These are phyloP conservation scores for Globisporangium echinulatum DNA, from an alignment of 352 stramenopile genomes.

Conservation along the genomic window DNA sequence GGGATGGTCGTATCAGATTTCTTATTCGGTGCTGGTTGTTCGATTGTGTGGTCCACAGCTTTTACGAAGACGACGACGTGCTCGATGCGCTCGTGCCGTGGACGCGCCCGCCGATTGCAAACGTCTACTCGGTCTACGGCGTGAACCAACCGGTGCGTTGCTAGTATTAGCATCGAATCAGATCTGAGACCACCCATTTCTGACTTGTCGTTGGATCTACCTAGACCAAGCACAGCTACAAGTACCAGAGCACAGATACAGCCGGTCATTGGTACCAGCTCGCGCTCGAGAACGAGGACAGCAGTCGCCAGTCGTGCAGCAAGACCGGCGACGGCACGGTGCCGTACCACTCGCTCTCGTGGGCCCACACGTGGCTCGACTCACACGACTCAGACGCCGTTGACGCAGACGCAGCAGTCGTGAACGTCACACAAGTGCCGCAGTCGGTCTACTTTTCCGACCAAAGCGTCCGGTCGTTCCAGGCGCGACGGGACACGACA, in stretches of 20 bases:
- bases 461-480: conserved; percentile 44
- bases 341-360: conserved; percentile 75
- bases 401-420: conserved; percentile 26
- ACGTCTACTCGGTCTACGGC: conserved; percentile 73
- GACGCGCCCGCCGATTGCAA: conserved; percentile 61
- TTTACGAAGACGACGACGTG: conserved; percentile 64
- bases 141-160: conserved; percentile 58
- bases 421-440: conserved; percentile 66
- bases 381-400: conserved; percentile 17
- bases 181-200: too few species aligned
- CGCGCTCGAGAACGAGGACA: conserved; percentile 42
- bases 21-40: too few species aligned
- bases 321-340: conserved; percentile 76
- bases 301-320: conserved; percentile 37
- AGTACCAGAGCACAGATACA: conserved; percentile 48
- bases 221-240: conserved; percentile 67
- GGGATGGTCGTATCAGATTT: background rate
- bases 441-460: conserved; percentile 70
- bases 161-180: background rate
- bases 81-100: conserved; percentile 52
- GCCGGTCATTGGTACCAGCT: conserved; percentile 62
- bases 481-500: conserved; percentile 29
- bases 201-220: background rate
- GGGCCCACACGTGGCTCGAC: conserved; percentile 71
- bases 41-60: conserved; percentile 14